Conservation (phyloP, 257 asterid genomes). For the Phtheirospermum japonicum region DNA sequence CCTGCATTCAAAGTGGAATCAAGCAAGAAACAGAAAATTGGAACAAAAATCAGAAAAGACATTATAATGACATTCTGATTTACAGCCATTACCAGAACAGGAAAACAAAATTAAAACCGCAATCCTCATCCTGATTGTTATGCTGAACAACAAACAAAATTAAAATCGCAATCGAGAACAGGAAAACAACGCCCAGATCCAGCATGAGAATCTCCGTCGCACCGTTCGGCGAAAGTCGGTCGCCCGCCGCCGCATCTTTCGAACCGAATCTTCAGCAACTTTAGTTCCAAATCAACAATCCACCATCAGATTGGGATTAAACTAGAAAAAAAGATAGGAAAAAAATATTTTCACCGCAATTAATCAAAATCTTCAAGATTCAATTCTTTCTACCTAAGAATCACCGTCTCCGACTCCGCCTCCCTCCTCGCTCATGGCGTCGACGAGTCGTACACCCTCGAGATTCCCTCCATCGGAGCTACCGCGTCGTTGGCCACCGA, state of each 20-base stretch:
- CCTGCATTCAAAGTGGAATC: constrained; percentile 14
- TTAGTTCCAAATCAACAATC: constrained; percentile 37
- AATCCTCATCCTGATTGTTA: constrained; percentile 53
- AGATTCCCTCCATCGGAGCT: too few relatives aligned
- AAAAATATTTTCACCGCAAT: too few relatives aligned
- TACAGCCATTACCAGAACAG: constrained; percentile 43
- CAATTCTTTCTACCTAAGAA: too few relatives aligned
- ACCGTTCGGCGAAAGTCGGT: constrained; percentile 92
- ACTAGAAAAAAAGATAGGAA: too few relatives aligned
- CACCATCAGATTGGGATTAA: constrained; percentile 34
- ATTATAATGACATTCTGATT: not conserved
- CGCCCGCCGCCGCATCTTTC: constrained; percentile 89
- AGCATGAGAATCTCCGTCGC: constrained; percentile 62
- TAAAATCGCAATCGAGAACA: constrained; percentile 54
- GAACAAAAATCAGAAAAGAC: not conserved
- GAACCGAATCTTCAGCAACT: constrained; percentile 34
- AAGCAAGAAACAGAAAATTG: not conserved
- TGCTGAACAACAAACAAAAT: constrained; percentile 65
- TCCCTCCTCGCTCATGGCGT: too few relatives aligned
- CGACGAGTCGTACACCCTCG: too few relatives aligned
- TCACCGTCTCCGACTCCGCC: too few relatives aligned
- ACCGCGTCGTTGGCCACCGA: too few relatives aligned
- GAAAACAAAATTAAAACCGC: too few relatives aligned
- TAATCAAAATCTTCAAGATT: too few relatives aligned
- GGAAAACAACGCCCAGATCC: constrained; percentile 75